Base-by-base conservation (phyloP, 768 basidiomycete species). In the Gymnopilus dilepis region DNA sequence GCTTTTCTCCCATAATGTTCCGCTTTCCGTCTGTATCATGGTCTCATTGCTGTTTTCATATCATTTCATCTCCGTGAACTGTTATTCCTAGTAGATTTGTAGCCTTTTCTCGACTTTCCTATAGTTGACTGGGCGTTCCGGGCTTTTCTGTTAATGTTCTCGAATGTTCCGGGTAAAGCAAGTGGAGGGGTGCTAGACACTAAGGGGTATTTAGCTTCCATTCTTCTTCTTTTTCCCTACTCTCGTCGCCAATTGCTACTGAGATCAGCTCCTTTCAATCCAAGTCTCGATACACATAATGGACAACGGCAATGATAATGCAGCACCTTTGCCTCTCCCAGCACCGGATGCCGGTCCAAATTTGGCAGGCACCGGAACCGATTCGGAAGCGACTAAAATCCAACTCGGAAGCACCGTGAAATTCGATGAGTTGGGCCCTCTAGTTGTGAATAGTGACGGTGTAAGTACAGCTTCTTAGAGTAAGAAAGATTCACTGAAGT, bases 391-490 rank as follows among this genome's bases (percentile, higher is more conserved):
- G 12, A 9, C n/a, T 31, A n/a, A n/a, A n/a, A n/a, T n/a, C n/a
- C n/a, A n/a, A n/a, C n/a, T n/a, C n/a, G n/a, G n/a, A n/a, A n/a
- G n/a, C n/a, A n/a, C n/a, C n/a, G 72, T 87, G 52, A 85, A 80
- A 69, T 72, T 89, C 6, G 86, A 89, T 61, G 78, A 76, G 19
- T 77, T 90, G 12, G 88, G 87, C 1, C 88, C 88, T 0, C 81
- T 90, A 78, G 85, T 90, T 43, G 86, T 89, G 40, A 89, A 89
- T 69, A 82, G 75, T 41, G 83, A 90, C 74, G 88, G 87, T 55
- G 86, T 88, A 69, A 58, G 82, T 75, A 48, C 28, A 22, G 15
- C 41, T 40, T 9, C 11, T 19, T 56, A 53, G n/a, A 28, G 30
- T 47, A 38, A 51, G n/a, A n/a, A n/a, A n/a, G n/a, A n/a, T n/a